phyloP scores from a whole-genome alignment of 2,329 filamentous ascomycete genomes.

The Sporothrix schenckii region DNA sequence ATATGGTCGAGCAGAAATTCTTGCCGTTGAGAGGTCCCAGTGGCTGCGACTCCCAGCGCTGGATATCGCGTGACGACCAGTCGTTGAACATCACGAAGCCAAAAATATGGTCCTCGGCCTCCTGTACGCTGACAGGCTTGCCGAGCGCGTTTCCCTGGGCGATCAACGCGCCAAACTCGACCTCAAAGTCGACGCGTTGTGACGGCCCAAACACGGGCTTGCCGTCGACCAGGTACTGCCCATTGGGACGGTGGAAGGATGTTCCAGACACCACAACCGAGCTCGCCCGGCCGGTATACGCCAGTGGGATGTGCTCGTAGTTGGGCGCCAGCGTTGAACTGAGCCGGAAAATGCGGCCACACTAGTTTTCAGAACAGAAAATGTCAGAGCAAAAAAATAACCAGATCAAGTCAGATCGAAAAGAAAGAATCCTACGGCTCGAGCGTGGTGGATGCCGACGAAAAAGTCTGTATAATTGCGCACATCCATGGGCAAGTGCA shows the following conservation, averaged over 20 bases:
- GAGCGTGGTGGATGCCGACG: constrained; percentile 22
- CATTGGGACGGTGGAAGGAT: constrained; percentile 5
- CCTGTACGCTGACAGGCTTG: constrained; percentile 61
- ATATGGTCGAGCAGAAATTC: constrained; percentile 78
- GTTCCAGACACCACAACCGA: constrained; percentile 75
- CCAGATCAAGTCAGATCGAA: not conserved
- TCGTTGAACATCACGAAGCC: constrained; percentile 83
- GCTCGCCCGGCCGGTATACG: constrained; percentile 77
- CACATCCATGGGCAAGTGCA: constrained; percentile 23
- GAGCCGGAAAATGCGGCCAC: constrained; percentile 13
- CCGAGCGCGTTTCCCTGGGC: constrained; percentile 67
- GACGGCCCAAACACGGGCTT: constrained; percentile 55
- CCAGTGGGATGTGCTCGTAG: constrained; percentile 78
- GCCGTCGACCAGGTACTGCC: not conserved
- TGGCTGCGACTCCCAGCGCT: constrained; percentile 81
- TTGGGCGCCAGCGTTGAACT: constrained; percentile 70
- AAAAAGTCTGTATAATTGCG: constrained; percentile 26
- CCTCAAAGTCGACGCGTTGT: constrained; percentile 73
- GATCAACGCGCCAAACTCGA: constrained; percentile 78
- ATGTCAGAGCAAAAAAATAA: constrained; percentile 10
- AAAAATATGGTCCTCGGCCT: constrained; percentile 73
- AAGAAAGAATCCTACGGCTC: not conserved
- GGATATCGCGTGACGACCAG: constrained; percentile 82
- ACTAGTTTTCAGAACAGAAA: constrained; percentile 8
- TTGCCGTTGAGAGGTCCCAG: constrained; percentile 81